Percentiles rank a stretch among this genome's conserved stretches.
These are phyloP conservation scores for Aspergillus ruber DNA, from an alignment of 2,329 filamentous ascomycete species.

Conservation along the genomic window DNA sequence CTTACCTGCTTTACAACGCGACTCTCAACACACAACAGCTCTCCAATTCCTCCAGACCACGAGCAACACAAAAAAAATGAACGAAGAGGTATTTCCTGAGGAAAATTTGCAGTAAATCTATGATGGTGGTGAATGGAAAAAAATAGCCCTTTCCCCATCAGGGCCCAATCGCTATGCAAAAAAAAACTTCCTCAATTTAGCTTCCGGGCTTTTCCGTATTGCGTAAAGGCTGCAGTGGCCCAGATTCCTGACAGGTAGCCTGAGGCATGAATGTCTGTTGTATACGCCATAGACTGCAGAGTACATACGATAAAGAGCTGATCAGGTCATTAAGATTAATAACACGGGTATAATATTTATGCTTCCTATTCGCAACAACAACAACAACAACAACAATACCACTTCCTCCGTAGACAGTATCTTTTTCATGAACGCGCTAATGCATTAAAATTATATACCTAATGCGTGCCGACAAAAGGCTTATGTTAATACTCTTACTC, in stretches of 20 bases:
- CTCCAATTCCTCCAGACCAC: constrained; percentile 20
- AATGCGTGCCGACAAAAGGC: too few species aligned
- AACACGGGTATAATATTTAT: neutral
- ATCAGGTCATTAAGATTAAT: neutral
- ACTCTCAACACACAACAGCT: constrained; percentile 15
- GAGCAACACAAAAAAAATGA: constrained; percentile 4
- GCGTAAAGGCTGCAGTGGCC: constrained; percentile 25
- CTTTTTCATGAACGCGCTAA: neutral
- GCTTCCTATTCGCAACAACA: too few species aligned
- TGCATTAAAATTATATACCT: neutral
- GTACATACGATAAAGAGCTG: neutral
- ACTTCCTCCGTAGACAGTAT: too few species aligned
- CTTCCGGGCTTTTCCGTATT: constrained; percentile 35
- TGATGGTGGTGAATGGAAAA: constrained; percentile 3
- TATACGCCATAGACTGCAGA: neutral
- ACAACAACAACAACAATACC: too few species aligned
- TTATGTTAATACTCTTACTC: constrained; percentile 20
- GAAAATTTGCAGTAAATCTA: constrained; percentile 1
- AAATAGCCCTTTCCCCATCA: neutral
- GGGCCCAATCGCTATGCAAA: constrained; percentile 21
- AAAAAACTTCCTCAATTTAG: constrained; percentile 14
- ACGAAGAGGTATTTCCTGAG: constrained; percentile 4
- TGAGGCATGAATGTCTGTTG: constrained; percentile 8
- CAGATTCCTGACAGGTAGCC: constrained; percentile 16
- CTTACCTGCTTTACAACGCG: constrained; percentile 7